Conservation (phyloP, 805 yeast genomes). For the Peterozyma xylosa region DNA sequence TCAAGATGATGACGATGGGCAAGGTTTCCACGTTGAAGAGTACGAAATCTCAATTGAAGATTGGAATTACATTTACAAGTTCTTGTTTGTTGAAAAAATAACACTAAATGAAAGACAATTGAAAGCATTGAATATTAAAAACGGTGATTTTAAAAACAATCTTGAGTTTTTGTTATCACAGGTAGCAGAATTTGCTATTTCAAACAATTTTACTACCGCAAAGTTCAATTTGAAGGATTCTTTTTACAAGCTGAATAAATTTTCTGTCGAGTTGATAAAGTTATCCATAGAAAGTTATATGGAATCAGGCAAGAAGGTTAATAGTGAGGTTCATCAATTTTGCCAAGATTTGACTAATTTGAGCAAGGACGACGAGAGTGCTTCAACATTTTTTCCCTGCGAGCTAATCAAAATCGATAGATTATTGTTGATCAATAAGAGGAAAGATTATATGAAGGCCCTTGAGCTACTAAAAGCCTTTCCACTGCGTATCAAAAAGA, state of each 20-base stretch:
- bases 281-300: background rate
- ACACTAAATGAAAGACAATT: constrained; percentile 12
- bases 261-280: constrained; percentile 1
- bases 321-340: too few relatives aligned
- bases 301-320: background rate
- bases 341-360: too few relatives aligned
- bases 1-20: constrained; percentile 11
- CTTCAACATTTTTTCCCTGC: constrained; percentile 30
- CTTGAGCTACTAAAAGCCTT: constrained; percentile 25
- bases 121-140: constrained; percentile 10
- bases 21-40: constrained; percentile 18
- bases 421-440: constrained; percentile 17
- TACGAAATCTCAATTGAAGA: constrained; percentile 34
- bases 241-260: background rate
- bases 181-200: constrained; percentile 8
- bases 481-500: constrained; percentile 27
- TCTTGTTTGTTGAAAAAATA: constrained; percentile 21
- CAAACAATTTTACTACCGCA: constrained; percentile 10
- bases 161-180: constrained; percentile 13
- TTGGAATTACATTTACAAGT: constrained; percentile 27
- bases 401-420: constrained; percentile 26
- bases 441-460: constrained; percentile 30
- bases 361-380: background rate
- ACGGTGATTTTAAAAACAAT: constrained; percentile 12
- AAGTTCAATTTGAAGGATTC: constrained; percentile 14